Conservation (phyloP, 1,139 yeast genomes). For the Hemisphaericaspora lyxosophila region DNA sequence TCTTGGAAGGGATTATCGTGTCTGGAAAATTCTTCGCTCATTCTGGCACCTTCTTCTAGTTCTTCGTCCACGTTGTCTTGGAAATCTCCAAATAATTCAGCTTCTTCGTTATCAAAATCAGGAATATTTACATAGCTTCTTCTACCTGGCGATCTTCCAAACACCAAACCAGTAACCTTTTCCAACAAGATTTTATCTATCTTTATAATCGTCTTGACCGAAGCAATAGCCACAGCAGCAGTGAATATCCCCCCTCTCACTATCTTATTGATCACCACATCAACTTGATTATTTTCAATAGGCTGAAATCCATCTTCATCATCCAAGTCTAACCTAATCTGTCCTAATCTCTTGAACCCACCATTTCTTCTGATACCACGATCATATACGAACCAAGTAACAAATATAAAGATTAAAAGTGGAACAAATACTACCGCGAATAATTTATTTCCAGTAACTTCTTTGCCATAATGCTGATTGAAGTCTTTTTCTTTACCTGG, state of each 20-base stretch:
- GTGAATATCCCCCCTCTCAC: slow-evolving; percentile 63
- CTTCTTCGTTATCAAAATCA: slow-evolving; percentile 49
- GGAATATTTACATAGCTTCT: slow-evolving; percentile 48
- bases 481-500: slow-evolving; percentile 83
- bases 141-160: slow-evolving; percentile 42
- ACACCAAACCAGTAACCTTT: slow-evolving; percentile 33
- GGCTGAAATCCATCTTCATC: slow-evolving; percentile 62
- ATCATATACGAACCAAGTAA: slow-evolving; percentile 75
- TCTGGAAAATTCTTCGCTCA: slow-evolving; percentile 17
- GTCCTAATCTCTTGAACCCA: slow-evolving; percentile 80
- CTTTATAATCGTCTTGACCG: slow-evolving; percentile 36
- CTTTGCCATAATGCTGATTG: slow-evolving; percentile 55
- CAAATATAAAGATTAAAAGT: slow-evolving; percentile 51
- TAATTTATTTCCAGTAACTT: slow-evolving; percentile 54
- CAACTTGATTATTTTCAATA: slow-evolving; percentile 66
- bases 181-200: slow-evolving; percentile 38
- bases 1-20: slow-evolving; percentile 10
- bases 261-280: slow-evolving; percentile 58
- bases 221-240: slow-evolving; percentile 45
- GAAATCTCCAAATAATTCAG: slow-evolving; percentile 50
- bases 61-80: slow-evolving; percentile 53
- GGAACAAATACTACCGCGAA: slow-evolving; percentile 59
- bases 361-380: slow-evolving; percentile 79
- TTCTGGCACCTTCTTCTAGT: slow-evolving; percentile 30
- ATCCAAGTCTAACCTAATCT: slow-evolving; percentile 76